Conservation (phyloP, 2,329 filamentous ascomycete genomes). For the Onygena corvina region DNA sequence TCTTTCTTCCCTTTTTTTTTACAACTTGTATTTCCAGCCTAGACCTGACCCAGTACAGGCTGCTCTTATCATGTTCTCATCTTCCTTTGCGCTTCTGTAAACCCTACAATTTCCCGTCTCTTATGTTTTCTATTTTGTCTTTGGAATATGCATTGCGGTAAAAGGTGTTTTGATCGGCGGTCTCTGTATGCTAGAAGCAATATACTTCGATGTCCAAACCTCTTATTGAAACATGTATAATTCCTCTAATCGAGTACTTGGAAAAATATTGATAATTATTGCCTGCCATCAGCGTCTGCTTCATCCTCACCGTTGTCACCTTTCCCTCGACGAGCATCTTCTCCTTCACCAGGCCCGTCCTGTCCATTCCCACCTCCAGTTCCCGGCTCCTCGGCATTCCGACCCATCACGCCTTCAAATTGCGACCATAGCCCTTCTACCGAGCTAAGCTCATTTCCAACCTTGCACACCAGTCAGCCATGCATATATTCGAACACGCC, state of each 20-base stretch:
- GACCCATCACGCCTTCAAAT: conserved; percentile 92
- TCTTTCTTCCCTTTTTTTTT: conserved; percentile 12
- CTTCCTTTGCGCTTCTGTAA: not conserved
- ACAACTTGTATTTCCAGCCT: conserved; percentile 1
- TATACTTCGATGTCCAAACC: not conserved
- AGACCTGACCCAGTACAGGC: not conserved
- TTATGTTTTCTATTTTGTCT: not conserved
- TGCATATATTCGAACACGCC: not conserved
- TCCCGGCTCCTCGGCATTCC: conserved; percentile 36
- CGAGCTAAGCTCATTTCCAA: conserved; percentile 94
- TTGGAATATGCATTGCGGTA: conserved; percentile 4
- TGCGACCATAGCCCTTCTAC: conserved; percentile 95
- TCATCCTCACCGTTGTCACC: not conserved
- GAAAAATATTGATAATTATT: not conserved
- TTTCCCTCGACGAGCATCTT: not conserved
- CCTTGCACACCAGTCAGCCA: conserved; percentile 28
- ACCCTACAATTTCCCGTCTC: not conserved
- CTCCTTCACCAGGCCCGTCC: not conserved
- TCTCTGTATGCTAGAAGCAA: conserved; percentile 6
- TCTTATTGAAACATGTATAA: too few species aligned
- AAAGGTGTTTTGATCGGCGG: conserved; percentile 3
- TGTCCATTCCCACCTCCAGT: conserved; percentile 4
- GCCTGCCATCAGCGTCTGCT: conserved; percentile 15
- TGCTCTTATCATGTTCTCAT: not conserved
- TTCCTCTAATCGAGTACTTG: not conserved